Conservation (phyloP, 805 yeast genomes). For the Kuraishia borneana region DNA sequence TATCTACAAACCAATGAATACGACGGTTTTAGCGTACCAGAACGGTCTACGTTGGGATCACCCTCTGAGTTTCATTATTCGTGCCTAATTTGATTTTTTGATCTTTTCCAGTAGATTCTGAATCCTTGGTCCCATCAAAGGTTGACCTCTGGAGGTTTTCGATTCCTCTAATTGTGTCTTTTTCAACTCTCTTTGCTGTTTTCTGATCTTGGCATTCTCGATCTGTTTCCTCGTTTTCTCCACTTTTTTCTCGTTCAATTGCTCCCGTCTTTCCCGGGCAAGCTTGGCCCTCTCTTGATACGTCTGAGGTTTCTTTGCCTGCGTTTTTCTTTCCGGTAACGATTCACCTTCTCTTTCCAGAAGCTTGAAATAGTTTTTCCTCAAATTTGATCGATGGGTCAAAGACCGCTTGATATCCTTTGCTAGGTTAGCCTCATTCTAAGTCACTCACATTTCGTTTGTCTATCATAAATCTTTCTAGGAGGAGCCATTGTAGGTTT, state of each 20-base stretch:
- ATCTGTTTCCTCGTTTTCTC: slow-evolving; percentile 23
- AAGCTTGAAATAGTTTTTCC: slow-evolving; percentile 72
- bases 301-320: slow-evolving; percentile 15
- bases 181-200: slow-evolving; percentile 31
- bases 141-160: slow-evolving; percentile 73
- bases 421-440: slow-evolving; percentile 5
- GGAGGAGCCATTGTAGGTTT: too few relatives aligned
- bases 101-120: slow-evolving; percentile 70
- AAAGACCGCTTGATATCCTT: slow-evolving; percentile 71
- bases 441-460: not conserved
- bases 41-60: not conserved
- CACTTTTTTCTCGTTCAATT: slow-evolving; percentile 27
- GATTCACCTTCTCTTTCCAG: slow-evolving; percentile 59
- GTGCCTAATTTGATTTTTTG: too few relatives aligned
- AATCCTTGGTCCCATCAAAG: slow-evolving; percentile 84
- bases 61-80: not conserved
- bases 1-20: not conserved
- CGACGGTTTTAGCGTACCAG: not conserved
- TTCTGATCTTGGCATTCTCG: slow-evolving; percentile 22
- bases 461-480: not conserved
- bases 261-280: slow-evolving; percentile 34
- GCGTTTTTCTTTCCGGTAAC: slow-evolving; percentile 28
- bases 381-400: slow-evolving; percentile 68
- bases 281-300: slow-evolving; percentile 34
- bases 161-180: slow-evolving; percentile 27